Evolutionary conservation across 2,329 filamentous ascomycete species (phyloP).

Genomic region (Xylaria sp.): DNA sequence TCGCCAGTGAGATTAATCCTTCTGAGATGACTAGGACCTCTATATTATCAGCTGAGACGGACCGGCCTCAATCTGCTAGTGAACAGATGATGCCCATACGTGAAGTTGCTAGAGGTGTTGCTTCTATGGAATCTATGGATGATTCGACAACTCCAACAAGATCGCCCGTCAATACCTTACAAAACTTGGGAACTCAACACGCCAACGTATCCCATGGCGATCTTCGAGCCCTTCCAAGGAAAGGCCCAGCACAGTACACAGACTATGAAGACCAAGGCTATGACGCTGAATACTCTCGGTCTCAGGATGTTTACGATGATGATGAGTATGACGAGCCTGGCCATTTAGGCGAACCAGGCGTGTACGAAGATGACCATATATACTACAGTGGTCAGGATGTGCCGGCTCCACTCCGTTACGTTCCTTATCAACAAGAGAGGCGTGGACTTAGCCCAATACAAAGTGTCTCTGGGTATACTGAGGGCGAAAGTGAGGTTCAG

Average conservation of each 20-base stretch:
- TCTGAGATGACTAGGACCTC: slow-evolving; percentile 90
- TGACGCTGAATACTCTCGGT: slow-evolving; percentile 48
- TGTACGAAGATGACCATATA: slow-evolving; percentile 51
- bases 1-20: slow-evolving; percentile 83
- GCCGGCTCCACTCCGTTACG: slow-evolving; percentile 67
- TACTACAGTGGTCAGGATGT: slow-evolving; percentile 68
- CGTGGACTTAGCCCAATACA: slow-evolving; percentile 87
- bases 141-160: slow-evolving; percentile 65
- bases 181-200: slow-evolving; percentile 71
- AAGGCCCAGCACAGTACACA: slow-evolving; percentile 48
- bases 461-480: slow-evolving; percentile 85
- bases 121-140: slow-evolving; percentile 62
- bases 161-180: slow-evolving; percentile 57
- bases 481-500: slow-evolving; percentile 66
- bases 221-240: slow-evolving; percentile 59
- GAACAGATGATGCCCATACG: slow-evolving; percentile 66
- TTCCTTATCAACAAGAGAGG: slow-evolving; percentile 71
- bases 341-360: slow-evolving; percentile 40
- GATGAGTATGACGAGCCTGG: slow-evolving; percentile 54
- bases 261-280: slow-evolving; percentile 57
- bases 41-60: slow-evolving; percentile 81
- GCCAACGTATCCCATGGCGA: slow-evolving; percentile 66
- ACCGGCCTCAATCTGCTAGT: slow-evolving; percentile 71
- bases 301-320: slow-evolving; percentile 46
- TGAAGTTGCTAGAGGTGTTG: slow-evolving; percentile 66